A percentile compares a stretch with the other conserved stretches of the same genome.
These are phyloP conservation scores for Russula vinacea DNA, from an alignment of 768 basidiomycete genomes.

Conservation along the genomic window DNA sequence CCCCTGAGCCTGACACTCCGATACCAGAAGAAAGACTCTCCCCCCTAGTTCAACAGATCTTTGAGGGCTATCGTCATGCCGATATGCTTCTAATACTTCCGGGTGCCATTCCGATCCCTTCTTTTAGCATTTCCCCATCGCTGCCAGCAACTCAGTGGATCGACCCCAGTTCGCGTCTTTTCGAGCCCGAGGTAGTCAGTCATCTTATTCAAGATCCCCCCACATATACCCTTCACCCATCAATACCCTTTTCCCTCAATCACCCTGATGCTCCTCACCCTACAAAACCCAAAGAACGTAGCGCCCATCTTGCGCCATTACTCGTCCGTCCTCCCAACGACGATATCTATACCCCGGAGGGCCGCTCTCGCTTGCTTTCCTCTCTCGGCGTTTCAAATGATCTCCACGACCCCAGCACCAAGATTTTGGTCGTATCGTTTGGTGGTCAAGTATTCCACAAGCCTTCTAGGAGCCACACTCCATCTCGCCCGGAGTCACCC, in stretches of 20 bases:
- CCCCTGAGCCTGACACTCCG: constrained; percentile 45
- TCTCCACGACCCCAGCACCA: constrained; percentile 49
- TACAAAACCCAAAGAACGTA: constrained; percentile 38
- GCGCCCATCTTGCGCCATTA: constrained; percentile 56
- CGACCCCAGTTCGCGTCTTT: constrained; percentile 44
- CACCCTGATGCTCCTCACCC: constrained; percentile 1
- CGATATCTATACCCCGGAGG: constrained; percentile 50
- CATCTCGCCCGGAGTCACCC: constrained; percentile 28
- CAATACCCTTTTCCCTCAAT: constrained; percentile 41
- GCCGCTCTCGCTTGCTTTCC: constrained; percentile 52
- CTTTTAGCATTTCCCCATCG: constrained; percentile 51
- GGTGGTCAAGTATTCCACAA: constrained; percentile 71
- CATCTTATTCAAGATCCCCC: constrained; percentile 40
- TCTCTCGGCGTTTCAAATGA: constrained; percentile 57
- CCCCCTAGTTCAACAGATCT: constrained; percentile 63
- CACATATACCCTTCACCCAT: constrained; percentile 40
- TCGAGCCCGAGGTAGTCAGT: constrained; percentile 46
- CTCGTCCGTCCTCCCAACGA: constrained; percentile 59
- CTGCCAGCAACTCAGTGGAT: constrained; percentile 69
- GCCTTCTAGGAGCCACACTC: constrained; percentile 43
- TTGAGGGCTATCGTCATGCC: constrained; percentile 64
- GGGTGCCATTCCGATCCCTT: constrained; percentile 73
- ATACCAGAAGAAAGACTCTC: constrained; percentile 47
- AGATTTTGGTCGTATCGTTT: constrained; percentile 74
- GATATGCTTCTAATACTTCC: constrained; percentile 69